phyloP scores from a whole-genome alignment of 1,284 basidiomycete genomes.

The Cryptococcus neoformans region DNA sequence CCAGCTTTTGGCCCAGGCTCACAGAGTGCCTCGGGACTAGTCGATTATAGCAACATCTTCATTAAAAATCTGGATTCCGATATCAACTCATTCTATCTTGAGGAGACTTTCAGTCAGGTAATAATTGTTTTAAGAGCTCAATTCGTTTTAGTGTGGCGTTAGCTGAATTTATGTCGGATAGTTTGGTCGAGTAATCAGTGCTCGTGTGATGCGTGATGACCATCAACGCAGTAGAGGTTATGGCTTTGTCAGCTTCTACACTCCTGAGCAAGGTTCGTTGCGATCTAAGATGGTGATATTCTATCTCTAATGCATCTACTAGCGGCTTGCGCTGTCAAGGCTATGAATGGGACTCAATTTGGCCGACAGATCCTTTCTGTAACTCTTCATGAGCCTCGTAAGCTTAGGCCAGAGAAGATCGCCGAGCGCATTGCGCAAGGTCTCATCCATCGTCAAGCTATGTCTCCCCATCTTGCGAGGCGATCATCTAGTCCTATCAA shows the following conservation, averaged over 20 bases:
- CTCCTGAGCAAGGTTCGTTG: constrained; percentile 70
- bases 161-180: constrained; percentile 32
- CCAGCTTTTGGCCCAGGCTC: constrained; percentile 68
- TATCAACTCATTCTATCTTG: constrained; percentile 77
- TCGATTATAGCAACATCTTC: constrained; percentile 88
- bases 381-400: constrained; percentile 34
- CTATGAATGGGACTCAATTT: constrained; percentile 26
- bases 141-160: neutral
- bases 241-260: constrained; percentile 89
- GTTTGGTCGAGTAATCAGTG: constrained; percentile 84
- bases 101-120: constrained; percentile 74
- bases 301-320: neutral
- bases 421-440: constrained; percentile 16
- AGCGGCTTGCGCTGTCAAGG: constrained; percentile 26
- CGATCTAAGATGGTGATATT: neutral
- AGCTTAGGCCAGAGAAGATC: constrained; percentile 33
- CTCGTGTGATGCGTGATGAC: constrained; percentile 90
- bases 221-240: constrained; percentile 80
- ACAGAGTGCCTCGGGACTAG: constrained; percentile 73
- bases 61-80: constrained; percentile 72
- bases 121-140: constrained; percentile 20
- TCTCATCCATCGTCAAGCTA: neutral
- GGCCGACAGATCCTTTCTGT: constrained; percentile 28
- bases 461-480: constrained; percentile 4
- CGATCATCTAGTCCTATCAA: neutral